Conservation (phyloP, 1,284 basidiomycete genomes). For the Microbotryum silenes-acaulis region DNA sequence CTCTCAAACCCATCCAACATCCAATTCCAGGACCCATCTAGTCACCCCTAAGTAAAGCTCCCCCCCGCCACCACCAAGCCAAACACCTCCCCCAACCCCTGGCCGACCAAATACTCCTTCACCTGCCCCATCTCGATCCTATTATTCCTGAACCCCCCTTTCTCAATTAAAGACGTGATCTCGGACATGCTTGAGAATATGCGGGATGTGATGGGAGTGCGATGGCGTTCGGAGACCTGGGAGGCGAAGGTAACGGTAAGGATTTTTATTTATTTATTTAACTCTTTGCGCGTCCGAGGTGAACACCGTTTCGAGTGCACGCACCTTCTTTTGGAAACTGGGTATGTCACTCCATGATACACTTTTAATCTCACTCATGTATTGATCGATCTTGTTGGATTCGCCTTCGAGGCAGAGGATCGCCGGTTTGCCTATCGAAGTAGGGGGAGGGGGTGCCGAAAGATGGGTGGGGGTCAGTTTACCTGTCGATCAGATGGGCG, state of each 20-base stretch:
- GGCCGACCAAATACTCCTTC: constrained; percentile 40
- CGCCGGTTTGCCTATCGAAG: constrained; percentile 42
- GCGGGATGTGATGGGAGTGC: constrained; percentile 36
- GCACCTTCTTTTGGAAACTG: constrained; percentile 40
- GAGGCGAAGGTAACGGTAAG: neutral
- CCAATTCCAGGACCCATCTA: no score
- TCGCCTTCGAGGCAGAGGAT: constrained; percentile 45
- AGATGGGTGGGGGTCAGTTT: no score
- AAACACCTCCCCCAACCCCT: constrained; percentile 29
- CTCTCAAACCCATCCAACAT: no score
- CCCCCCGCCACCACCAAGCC: constrained; percentile 39
- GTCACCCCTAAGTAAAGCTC: constrained; percentile 31
- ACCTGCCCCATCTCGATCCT: constrained; percentile 46
- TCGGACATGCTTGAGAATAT: constrained; percentile 43
- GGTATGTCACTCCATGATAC: constrained; percentile 46
- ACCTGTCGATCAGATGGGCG: no score
- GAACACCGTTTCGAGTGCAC: no score
- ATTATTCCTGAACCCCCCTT: constrained; percentile 42
- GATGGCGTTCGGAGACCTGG: constrained; percentile 43
- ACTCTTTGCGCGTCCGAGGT: no score
- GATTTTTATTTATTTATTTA: no score
- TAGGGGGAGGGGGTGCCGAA: neutral
- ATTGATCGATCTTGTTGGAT: constrained; percentile 38
- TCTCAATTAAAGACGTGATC: constrained; percentile 42
- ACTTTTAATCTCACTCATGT: constrained; percentile 44